Conservation (phyloP, 176 grass and related monocot genomes). For the Avena atlantica region DNA sequence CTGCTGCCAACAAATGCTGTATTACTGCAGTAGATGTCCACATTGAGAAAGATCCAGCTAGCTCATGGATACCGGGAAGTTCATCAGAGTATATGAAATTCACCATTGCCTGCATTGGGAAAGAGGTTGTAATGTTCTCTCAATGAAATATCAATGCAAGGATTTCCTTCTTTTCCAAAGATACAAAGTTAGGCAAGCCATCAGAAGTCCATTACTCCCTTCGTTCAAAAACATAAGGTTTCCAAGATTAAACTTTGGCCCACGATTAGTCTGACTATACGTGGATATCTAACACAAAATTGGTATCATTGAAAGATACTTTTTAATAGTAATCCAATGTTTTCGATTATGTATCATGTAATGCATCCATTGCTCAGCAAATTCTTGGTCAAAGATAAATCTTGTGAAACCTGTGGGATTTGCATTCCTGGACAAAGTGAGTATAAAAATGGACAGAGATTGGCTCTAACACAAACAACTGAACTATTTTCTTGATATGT, state of each 20-base stretch:
- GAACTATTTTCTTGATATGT: background rate
- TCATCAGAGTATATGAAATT: conserved; percentile 84
- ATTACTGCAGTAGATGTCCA: conserved; percentile 73
- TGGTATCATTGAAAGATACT: background rate
- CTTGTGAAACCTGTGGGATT: background rate
- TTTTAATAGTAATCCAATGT: background rate
- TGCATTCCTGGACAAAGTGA: background rate
- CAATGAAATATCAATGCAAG: conserved; percentile 7
- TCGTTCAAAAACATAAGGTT: background rate
- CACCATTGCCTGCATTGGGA: conserved; percentile 73
- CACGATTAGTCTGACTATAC: background rate
- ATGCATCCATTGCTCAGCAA: background rate
- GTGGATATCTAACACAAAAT: background rate
- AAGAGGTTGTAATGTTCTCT: background rate
- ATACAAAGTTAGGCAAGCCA: background rate
- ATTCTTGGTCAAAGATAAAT: background rate
- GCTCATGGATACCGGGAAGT: conserved; percentile 75
- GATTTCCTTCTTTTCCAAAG: background rate
- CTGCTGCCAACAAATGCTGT: conserved; percentile 81
- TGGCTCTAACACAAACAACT: background rate
- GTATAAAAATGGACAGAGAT: background rate
- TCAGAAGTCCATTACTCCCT: background rate
- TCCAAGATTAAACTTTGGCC: background rate
- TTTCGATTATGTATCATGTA: background rate
- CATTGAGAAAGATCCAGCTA: conserved; percentile 66